Percentiles rank a stretch among this genome's conserved stretches.
phyloP scores from a whole-genome alignment of 1,139 yeast genomes.

The Yamadazyma dendronema region DNA sequence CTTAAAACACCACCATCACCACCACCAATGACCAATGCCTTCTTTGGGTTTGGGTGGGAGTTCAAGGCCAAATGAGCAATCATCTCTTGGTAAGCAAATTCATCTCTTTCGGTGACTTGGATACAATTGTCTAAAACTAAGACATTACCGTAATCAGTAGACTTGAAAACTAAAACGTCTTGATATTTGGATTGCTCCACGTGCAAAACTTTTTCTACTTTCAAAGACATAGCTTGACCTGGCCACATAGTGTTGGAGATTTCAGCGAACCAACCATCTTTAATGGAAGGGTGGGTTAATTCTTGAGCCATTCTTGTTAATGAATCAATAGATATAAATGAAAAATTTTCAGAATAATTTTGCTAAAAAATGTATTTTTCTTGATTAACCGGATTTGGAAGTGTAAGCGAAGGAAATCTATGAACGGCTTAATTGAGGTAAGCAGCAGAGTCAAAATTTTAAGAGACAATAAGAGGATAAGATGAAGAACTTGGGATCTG shows the following conservation, averaged over 20 bases:
- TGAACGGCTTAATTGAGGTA: background rate
- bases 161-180: constrained; percentile 84
- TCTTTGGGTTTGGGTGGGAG: constrained; percentile 88
- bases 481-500: no score
- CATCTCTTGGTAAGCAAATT: constrained; percentile 94
- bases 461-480: no score
- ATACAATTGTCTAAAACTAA: constrained; percentile 87
- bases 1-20: constrained; percentile 97
- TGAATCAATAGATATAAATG: background rate
- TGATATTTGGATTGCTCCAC: constrained; percentile 82
- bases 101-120: constrained; percentile 93
- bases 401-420: background rate
- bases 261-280: constrained; percentile 92
- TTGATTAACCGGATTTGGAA: background rate
- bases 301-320: constrained; percentile 27
- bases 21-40: constrained; percentile 89
- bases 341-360: constrained; percentile 1
- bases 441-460: no score
- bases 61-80: constrained; percentile 85
- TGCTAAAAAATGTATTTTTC: background rate
- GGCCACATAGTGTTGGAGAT: constrained; percentile 90
- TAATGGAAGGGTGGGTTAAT: constrained; percentile 66
- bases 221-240: constrained; percentile 88
- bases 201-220: constrained; percentile 78
- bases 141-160: constrained; percentile 87